Percentiles rank a stretch among this genome's conserved stretches.
Evolutionary conservation across 2,329 filamentous ascomycete species (phyloP).

Genomic region (Fusarium nisikadoi): DNA sequence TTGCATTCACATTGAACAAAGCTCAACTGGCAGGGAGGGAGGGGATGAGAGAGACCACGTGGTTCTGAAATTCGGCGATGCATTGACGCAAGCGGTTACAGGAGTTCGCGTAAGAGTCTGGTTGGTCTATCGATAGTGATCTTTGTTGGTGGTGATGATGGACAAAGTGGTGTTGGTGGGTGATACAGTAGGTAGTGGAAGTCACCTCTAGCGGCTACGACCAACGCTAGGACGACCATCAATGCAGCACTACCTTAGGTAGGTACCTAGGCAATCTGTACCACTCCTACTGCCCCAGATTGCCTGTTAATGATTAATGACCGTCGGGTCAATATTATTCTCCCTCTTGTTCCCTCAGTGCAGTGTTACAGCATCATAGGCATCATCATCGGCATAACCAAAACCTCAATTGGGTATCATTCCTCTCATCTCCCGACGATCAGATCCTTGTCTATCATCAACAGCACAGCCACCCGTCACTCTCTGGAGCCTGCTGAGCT

Average conservation of each 20-base stretch:
- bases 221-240: conserved; percentile 12
- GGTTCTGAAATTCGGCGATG: conserved; percentile 8
- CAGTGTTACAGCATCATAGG: not conserved
- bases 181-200: not conserved
- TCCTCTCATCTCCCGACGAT: not conserved
- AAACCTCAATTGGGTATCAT: not conserved
- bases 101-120: not conserved
- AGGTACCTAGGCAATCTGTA: not conserved
- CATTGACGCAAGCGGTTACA: not conserved
- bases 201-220: conserved; percentile 13
- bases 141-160: conserved; percentile 26
- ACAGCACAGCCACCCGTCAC: conserved; percentile 28
- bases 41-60: not conserved
- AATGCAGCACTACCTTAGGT: not conserved
- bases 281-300: not conserved
- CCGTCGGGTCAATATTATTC: not conserved
- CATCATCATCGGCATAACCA: not conserved
- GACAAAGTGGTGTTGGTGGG: conserved; percentile 8
- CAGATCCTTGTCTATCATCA: conserved; percentile 13
- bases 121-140: conserved; percentile 21
- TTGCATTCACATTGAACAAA: not conserved
- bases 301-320: not conserved
- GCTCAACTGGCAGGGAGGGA: not conserved
- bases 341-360: not conserved
- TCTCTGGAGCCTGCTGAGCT: not conserved